Evolutionary conservation across 208 protist genomes (phyloP), one percentile per base, ranked within the genome.

Genomic region (Leishmania gerbilli): DNA sequence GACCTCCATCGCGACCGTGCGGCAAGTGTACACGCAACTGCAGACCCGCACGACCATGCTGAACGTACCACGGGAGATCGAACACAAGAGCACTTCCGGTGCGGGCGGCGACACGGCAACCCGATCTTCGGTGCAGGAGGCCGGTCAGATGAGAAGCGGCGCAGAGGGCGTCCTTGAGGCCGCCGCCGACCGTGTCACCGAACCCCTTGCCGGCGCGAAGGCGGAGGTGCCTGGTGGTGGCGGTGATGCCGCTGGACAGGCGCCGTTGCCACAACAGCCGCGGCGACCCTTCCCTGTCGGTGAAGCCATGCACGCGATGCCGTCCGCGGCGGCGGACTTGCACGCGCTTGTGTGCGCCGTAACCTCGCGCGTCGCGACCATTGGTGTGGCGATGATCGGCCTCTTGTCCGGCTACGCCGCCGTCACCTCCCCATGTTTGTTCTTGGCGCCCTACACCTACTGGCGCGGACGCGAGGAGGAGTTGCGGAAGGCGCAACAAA

Each of bases 321-420:
- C 71, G 27, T 21, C 65, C 24, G n/a, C 67, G 2, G 45, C 13
- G 47, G 13, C 24, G 8, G 74, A 76, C 40, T 13, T 82, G 80
- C 27, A n/a, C 24, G 62, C 21, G 13, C 27, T 72, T 27, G 79
- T 92, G 62, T 67, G 71, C 21, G 75, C 79, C 4, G 24, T 91
- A 31, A 79, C 87, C 9, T 77, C 84, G 3, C 79, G 77, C 13
- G 83, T 95, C 17, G 90, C 90, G 31, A 80, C 84, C 17, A 56
- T 90, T 21, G 94, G 94, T 24, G 90, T 96, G 31, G 76, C 88
- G 27, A 77, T 90, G 60, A 90, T 92, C 19, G 92, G 94, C 15
- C 75, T 95, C 15, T 89, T 97, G 47, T 86, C 84, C 3, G 94
- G 94, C 65, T 96, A 94, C 78, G 94, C 94, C 24, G 89, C 92